A percentile compares a stretch with the other conserved stretches of the same genome.
These are phyloP conservation scores for Leccinum fibrillosum DNA, from an alignment of 768 basidiomycete genomes.

Conservation along the genomic window DNA sequence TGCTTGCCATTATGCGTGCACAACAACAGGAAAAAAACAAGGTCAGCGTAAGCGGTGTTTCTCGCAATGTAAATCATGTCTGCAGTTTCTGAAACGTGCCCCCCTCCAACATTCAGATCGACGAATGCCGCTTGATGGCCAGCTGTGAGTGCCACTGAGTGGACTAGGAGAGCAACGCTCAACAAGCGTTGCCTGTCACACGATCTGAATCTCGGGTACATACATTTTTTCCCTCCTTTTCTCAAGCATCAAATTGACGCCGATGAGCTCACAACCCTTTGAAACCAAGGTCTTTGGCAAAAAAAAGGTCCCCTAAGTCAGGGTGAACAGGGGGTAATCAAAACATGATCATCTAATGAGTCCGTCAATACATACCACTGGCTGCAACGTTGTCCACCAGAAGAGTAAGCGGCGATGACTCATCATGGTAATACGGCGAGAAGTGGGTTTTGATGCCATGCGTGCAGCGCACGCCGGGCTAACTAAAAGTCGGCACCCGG, in stretches of 20 bases:
- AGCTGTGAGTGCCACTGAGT: not conserved
- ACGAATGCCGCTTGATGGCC: not conserved
- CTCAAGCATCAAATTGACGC: not conserved
- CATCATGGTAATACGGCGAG: not conserved
- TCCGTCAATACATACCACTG: not conserved
- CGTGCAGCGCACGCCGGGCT: conserved; percentile 3
- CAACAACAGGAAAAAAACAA: not conserved
- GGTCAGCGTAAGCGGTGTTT: not conserved
- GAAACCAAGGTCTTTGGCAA: not conserved
- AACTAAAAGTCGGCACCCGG: not conserved
- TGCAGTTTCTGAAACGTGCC: not conserved
- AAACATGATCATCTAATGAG: not conserved
- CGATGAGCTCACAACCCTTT: not conserved
- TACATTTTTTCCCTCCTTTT: not conserved
- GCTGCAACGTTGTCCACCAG: not conserved
- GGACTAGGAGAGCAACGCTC: not conserved
- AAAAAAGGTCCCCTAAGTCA: not conserved
- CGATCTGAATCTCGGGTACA: not conserved
- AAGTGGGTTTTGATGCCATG: conserved; percentile 14
- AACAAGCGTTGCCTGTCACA: not conserved
- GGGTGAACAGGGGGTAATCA: not conserved
- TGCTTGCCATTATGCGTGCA: not conserved
- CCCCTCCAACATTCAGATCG: not conserved
- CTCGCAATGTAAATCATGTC: not conserved
- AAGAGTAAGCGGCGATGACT: not conserved